Percentiles rank a stretch among this genome's conserved stretches.
These are phyloP conservation scores for Metarhizium humberi DNA, from an alignment of 2,329 filamentous ascomycete genomes.

Conservation along the genomic window DNA sequence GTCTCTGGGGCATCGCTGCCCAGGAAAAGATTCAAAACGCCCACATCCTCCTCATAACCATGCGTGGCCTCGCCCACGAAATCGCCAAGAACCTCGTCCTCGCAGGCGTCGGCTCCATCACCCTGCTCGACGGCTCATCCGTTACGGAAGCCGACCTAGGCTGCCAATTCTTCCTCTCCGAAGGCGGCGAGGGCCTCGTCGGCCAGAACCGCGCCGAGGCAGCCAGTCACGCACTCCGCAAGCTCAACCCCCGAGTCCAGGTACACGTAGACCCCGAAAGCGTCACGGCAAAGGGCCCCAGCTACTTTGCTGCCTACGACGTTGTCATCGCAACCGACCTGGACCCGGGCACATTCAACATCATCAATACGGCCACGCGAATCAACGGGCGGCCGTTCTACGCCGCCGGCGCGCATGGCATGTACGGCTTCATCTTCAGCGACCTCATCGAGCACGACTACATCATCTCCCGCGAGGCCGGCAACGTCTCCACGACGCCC, in stretches of 20 bases:
- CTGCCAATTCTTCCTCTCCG: conserved; percentile 70
- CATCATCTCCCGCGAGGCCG: conserved; percentile 73
- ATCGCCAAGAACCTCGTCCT: conserved; percentile 96
- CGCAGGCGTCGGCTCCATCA: conserved; percentile 83
- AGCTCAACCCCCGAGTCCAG: conserved; percentile 81
- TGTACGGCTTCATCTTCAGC: conserved; percentile 92
- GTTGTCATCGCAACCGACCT: conserved; percentile 87
- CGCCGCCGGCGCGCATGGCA: conserved; percentile 74
- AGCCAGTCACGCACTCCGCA: conserved; percentile 66
- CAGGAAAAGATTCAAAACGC: conserved; percentile 87
- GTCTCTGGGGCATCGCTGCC: conserved; percentile 92
- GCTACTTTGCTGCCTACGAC: conserved; percentile 73
- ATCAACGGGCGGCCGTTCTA: conserved; percentile 77
- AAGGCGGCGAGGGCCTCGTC: conserved; percentile 50
- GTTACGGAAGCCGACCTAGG: conserved; percentile 76
- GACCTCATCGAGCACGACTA: conserved; percentile 89
- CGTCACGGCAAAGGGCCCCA: conserved; percentile 56
- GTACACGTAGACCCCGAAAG: conserved; percentile 61
- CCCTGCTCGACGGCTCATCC: conserved; percentile 68
- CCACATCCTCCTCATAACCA: conserved; percentile 79
- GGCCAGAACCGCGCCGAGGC: conserved; percentile 81
- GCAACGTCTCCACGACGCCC: conserved; percentile 62
- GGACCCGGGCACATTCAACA: conserved; percentile 61
- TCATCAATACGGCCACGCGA: conserved; percentile 80
- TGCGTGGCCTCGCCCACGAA: conserved; percentile 84